These are phyloP conservation scores for Flueggea neowawraea DNA, from an alignment of 441 rosid genomes.

Conservation along the genomic window DNA sequence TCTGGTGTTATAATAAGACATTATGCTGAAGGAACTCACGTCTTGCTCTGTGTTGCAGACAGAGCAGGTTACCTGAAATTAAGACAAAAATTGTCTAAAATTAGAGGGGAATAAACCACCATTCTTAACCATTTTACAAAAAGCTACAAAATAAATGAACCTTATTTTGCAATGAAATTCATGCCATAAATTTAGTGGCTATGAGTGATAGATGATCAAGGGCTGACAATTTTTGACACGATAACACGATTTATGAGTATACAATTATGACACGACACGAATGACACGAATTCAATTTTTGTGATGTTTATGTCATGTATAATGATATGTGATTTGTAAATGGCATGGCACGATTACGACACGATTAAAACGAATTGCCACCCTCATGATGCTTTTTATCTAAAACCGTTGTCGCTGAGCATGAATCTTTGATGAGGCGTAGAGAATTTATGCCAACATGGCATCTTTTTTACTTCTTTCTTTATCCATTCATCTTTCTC, in stretches of 20 bases:
- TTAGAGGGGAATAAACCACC: background rate
- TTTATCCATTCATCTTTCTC: slow-evolving; percentile 2
- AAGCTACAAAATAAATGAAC: background rate
- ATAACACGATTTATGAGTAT: too few relatives aligned
- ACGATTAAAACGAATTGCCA: too few relatives aligned
- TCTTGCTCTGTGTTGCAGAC: slow-evolving; percentile 76
- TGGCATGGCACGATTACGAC: too few relatives aligned
- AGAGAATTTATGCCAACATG: background rate
- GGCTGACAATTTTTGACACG: too few relatives aligned
- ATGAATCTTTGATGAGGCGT: background rate
- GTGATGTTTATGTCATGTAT: too few relatives aligned
- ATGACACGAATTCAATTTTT: too few relatives aligned
- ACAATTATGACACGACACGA: too few relatives aligned
- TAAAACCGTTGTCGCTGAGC: background rate
- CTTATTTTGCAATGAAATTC: background rate
- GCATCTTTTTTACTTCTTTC: too few relatives aligned
- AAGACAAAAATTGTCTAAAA: background rate
- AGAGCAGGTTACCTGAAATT: slow-evolving; percentile 65
- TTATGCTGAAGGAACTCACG: slow-evolving; percentile 33
- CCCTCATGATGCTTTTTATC: slow-evolving; percentile 2
- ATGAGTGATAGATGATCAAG: background rate
- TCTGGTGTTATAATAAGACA: too few relatives aligned
- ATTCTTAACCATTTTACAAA: background rate
- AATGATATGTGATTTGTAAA: too few relatives aligned
- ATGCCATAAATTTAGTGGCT: too few relatives aligned